Evolutionary conservation across 1,284 basidiomycete genomes (phyloP).

Genomic region (Kwoniella shivajii): DNA sequence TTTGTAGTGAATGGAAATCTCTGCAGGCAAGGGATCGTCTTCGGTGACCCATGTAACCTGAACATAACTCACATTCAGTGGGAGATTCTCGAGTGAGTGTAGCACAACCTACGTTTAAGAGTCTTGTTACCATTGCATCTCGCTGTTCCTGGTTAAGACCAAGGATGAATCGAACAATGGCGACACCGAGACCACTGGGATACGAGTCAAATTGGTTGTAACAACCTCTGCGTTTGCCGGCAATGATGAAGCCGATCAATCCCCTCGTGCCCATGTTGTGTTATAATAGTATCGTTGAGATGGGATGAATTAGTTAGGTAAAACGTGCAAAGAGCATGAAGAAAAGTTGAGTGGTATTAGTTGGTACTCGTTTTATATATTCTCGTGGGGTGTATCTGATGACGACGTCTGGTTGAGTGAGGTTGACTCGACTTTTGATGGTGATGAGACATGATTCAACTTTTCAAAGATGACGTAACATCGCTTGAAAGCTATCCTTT

Average conservation of each 20-base stretch:
- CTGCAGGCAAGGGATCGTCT: background rate
- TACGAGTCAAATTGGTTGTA: constrained; percentile 20
- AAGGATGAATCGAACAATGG: constrained; percentile 16
- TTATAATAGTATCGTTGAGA: background rate
- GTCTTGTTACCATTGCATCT: constrained; percentile 1
- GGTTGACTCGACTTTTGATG: background rate
- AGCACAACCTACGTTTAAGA: constrained; percentile 4
- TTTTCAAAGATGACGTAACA: too few species aligned
- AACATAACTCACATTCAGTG: background rate
- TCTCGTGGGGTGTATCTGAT: too few species aligned
- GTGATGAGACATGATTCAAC: background rate
- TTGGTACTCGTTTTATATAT: too few species aligned
- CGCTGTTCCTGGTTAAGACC: constrained; percentile 10
- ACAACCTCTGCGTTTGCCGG: background rate
- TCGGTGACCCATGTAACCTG: background rate
- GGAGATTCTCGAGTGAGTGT: background rate
- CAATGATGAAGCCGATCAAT: constrained; percentile 15
- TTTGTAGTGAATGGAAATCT: background rate
- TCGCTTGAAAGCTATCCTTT: too few species aligned
- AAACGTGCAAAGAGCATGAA: background rate
- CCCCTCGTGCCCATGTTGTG: constrained; percentile 20
- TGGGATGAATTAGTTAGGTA: background rate
- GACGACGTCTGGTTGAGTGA: background rate
- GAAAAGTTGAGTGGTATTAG: background rate
- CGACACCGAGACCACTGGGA: constrained; percentile 8